A percentile compares a stretch with the other conserved stretches of the same genome.
Conservation (phyloP, 1,284 basidiomycete genomes). For the Jaminaea rosea region DNA sequence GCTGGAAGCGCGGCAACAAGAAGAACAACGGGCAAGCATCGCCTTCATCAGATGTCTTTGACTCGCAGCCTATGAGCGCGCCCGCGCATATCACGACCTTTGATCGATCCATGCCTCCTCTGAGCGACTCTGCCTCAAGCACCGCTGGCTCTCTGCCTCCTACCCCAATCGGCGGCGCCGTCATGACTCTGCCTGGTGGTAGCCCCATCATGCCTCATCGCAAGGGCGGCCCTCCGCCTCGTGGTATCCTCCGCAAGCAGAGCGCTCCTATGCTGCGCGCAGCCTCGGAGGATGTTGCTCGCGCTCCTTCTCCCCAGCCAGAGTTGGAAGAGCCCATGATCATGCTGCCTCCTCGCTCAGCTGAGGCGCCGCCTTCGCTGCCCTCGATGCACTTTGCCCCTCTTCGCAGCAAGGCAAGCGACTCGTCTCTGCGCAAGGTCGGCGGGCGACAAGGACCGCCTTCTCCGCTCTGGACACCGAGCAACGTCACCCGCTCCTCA, state of each 20-base stretch:
- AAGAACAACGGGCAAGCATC: constrained; percentile 18
- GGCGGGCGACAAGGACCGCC: too few species aligned
- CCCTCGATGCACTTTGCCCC: too few species aligned
- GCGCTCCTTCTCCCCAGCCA: too few species aligned
- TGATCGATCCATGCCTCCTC: constrained; percentile 17
- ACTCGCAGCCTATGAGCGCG: constrained; percentile 17
- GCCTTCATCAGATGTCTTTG: constrained; percentile 11
- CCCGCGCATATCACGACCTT: constrained; percentile 25
- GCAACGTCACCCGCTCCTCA: too few species aligned
- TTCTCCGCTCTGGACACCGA: too few species aligned
- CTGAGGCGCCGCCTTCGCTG: background rate
- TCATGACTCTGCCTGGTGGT: background rate
- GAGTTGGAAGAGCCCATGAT: too few species aligned
- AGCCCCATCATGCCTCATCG: background rate
- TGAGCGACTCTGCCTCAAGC: constrained; percentile 10
- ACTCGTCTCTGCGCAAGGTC: too few species aligned
- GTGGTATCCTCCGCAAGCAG: constrained; percentile 8
- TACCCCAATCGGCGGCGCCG: background rate
- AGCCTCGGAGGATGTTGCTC: constrained; percentile 17
- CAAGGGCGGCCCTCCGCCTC: background rate
- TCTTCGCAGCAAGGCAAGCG: too few species aligned
- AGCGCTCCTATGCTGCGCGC: constrained; percentile 24
- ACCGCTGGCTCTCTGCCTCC: background rate
- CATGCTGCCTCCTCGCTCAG: too few species aligned
- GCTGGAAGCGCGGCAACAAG: constrained; percentile 18